These are phyloP conservation scores for Rhododendron ovatum DNA, from an alignment of 148 eudicot genomes.

Conservation along the genomic window DNA sequence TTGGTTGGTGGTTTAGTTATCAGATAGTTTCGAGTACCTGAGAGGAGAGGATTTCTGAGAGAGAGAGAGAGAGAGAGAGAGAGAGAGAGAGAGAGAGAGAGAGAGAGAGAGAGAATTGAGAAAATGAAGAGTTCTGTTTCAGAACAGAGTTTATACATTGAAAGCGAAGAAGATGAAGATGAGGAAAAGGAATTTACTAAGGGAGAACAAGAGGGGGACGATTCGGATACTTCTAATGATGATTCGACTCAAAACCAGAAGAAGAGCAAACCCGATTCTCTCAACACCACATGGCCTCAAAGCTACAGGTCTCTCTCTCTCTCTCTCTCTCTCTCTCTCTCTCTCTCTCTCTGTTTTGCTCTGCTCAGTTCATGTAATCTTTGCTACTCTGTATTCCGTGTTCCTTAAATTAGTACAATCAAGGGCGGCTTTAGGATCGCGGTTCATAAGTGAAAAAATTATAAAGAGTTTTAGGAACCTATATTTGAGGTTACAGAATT, in stretches of 20 bases:
- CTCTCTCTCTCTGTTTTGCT: neutral
- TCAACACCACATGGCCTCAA: constrained; percentile 76
- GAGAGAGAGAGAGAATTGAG: neutral
- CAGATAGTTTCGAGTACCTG: neutral
- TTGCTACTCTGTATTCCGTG: neutral
- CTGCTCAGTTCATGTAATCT: constrained; percentile 7
- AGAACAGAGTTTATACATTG: constrained; percentile 33
- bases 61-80: neutral
- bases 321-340: neutral
- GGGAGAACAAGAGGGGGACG: constrained; percentile 41
- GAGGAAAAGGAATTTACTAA: constrained; percentile 25
- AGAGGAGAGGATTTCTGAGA: neutral
- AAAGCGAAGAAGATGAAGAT: constrained; percentile 84
- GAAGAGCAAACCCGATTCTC: constrained; percentile 54
- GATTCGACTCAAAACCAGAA: constrained; percentile 30
- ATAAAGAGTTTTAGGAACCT: too few species aligned
- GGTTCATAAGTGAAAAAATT: neutral
- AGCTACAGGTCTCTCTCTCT: constrained; percentile 62
- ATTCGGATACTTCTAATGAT: constrained; percentile 53
- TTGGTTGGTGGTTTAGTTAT: neutral
- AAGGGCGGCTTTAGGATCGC: neutral
- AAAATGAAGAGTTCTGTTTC: constrained; percentile 14
- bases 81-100: neutral
- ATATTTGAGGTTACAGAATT: neutral
- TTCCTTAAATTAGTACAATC: neutral